These are phyloP conservation scores for Terana coerulea DNA, from an alignment of 768 basidiomycete species.

Conservation along the genomic window DNA sequence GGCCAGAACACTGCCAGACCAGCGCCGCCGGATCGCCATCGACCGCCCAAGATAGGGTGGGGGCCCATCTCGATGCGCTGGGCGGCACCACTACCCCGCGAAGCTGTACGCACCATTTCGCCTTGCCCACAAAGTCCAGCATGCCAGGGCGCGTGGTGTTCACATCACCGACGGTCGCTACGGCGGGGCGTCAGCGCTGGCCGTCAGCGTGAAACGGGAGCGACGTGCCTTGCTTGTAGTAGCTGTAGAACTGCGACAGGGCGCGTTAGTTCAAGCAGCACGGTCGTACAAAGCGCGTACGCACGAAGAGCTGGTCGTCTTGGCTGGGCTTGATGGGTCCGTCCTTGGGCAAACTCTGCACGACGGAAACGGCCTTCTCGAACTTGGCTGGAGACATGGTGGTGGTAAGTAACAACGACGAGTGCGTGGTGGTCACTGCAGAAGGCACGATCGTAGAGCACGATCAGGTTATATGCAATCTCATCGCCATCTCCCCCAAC, in stretches of 20 bases:
- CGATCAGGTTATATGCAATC: background rate
- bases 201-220: background rate
- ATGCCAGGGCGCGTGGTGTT: slow-evolving; percentile 64
- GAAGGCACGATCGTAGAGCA: background rate
- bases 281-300: slow-evolving; percentile 23
- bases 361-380: slow-evolving; percentile 68
- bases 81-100: background rate
- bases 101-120: slow-evolving; percentile 68
- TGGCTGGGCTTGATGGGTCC: slow-evolving; percentile 73
- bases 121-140: slow-evolving; percentile 83
- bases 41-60: slow-evolving; percentile 10
- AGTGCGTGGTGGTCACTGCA: slow-evolving; percentile 3
- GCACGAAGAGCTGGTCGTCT: slow-evolving; percentile 77
- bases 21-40: background rate
- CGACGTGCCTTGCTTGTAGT: slow-evolving; percentile 81
- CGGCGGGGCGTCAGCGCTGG: background rate
- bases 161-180: slow-evolving; percentile 74
- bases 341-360: slow-evolving; percentile 67
- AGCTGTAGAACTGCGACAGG: slow-evolving; percentile 80
- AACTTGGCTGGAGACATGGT: slow-evolving; percentile 72
- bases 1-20: too few species aligned
- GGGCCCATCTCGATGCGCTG: background rate
- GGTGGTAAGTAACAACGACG: slow-evolving; percentile 2
- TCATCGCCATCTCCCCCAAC: slow-evolving; percentile 13
- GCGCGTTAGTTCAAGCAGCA: slow-evolving; percentile 1